These are phyloP conservation scores for Aeminium ludgeri DNA, from an alignment of 495 filamentous ascomycete species.

Conservation along the genomic window DNA sequence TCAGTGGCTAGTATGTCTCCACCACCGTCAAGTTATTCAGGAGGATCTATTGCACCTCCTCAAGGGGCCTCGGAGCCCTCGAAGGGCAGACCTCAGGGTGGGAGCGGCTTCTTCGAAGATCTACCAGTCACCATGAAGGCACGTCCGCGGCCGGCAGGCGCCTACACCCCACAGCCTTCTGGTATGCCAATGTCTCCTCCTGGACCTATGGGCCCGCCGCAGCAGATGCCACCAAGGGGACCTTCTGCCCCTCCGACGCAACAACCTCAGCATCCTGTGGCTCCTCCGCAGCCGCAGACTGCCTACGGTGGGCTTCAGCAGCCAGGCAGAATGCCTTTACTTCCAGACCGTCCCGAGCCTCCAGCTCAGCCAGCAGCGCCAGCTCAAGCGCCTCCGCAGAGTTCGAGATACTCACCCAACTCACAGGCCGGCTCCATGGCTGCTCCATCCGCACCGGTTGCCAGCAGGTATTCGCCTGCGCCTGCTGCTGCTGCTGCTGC, in stretches of 20 bases:
- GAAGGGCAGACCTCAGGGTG: constrained; percentile 17
- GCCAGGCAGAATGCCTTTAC: constrained; percentile 13
- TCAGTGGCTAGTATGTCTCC: constrained; percentile 17
- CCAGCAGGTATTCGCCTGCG: constrained; percentile 13
- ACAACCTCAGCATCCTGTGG: constrained; percentile 1
- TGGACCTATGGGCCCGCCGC: constrained; percentile 28
- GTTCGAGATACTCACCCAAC: constrained; percentile 45
- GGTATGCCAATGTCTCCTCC: constrained; percentile 13
- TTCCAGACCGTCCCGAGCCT: constrained; percentile 23
- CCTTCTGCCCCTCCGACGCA: constrained; percentile 11
- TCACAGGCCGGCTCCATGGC: constrained; percentile 24
- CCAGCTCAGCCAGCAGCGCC: constrained; percentile 22
- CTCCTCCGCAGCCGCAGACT: neutral
- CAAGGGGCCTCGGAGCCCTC: neutral
- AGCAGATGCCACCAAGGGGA: constrained; percentile 20
- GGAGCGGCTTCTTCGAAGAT: constrained; percentile 72
- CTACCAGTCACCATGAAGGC: constrained; percentile 41
- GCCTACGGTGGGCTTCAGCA: neutral
- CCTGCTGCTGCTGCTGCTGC: constrained; percentile 10
- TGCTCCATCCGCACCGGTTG: constrained; percentile 14
- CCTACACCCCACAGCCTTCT: constrained; percentile 34
- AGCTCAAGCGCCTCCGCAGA: constrained; percentile 23
- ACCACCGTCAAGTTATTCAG: constrained; percentile 21
- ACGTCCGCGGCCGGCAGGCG: constrained; percentile 38
- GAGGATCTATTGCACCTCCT: constrained; percentile 8